Conservation (phyloP, 2,329 filamentous ascomycete species). For the Colletotrichum paranaense region DNA sequence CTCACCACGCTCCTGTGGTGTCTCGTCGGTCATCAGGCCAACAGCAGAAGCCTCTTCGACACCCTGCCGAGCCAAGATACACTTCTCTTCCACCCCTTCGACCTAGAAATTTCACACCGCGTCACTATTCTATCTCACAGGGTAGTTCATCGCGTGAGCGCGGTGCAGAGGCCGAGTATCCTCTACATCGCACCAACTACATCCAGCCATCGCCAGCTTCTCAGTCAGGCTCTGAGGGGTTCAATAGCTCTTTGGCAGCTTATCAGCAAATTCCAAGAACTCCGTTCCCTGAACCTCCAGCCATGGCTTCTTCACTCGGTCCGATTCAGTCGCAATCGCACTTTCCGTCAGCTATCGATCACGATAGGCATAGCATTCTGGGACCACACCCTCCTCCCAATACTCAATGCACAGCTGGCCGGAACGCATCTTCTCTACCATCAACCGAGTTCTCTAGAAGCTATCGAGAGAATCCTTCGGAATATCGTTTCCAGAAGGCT, state of each 20-base stretch:
- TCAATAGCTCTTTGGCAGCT: neutral
- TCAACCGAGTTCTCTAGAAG: neutral
- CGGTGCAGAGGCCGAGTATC: neutral
- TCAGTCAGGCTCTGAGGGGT: neutral
- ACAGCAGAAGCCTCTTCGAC: neutral
- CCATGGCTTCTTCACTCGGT: neutral
- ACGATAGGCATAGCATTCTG: neutral
- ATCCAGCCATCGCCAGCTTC: neutral
- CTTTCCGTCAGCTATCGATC: neutral
- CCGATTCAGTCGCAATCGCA: neutral
- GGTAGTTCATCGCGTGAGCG: neutral
- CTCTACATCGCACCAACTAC: neutral
- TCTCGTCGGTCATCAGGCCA: neutral
- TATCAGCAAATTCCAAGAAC: neutral
- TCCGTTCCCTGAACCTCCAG: neutral
- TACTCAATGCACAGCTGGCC: neutral
- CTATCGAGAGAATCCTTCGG: neutral
- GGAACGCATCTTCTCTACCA: neutral
- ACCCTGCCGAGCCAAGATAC: neutral
- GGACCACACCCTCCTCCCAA: neutral
- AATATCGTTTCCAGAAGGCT: neutral
- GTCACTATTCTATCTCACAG: neutral
- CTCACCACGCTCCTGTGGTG: neutral
- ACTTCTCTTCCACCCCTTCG: conserved; percentile 7
- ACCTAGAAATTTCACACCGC: neutral